These are phyloP conservation scores for Cyclostephanos tholiformis DNA, from an alignment of 108 stramenopile genomes.

Conservation along the genomic window DNA sequence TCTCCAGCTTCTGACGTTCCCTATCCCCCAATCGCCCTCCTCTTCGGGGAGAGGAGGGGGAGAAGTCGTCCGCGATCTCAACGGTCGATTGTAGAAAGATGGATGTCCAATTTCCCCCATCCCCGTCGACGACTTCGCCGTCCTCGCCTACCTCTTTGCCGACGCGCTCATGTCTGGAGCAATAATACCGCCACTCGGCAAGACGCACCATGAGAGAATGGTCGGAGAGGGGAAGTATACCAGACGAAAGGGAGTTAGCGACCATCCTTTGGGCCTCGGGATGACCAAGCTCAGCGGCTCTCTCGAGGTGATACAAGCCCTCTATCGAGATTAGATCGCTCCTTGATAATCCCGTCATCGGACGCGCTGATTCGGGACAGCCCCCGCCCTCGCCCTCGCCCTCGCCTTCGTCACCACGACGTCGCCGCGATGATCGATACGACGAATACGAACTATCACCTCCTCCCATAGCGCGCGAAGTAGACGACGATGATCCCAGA, in stretches of 20 bases:
- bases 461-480: background rate
- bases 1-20: background rate
- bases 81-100: conserved; percentile 43
- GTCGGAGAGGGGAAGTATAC: conserved; percentile 70
- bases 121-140: background rate
- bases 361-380: background rate
- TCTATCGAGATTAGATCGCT: conserved; percentile 37
- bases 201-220: conserved; percentile 47
- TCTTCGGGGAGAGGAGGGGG: background rate
- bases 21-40: background rate
- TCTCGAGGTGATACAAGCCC: conserved; percentile 57
- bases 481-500: conserved; percentile 24
- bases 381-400: background rate
- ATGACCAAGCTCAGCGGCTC: conserved; percentile 76
- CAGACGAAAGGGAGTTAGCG: conserved; percentile 71
- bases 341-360: conserved; percentile 15
- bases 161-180: background rate
- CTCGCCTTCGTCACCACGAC: background rate
- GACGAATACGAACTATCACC: background rate
- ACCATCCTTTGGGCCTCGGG: conserved; percentile 74
- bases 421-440: background rate
- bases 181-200: conserved; percentile 32
- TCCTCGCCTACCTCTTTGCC: background rate
- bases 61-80: conserved; percentile 58
- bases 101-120: conserved; percentile 33